Percentiles rank a stretch among this genome's conserved stretches.
Conservation (phyloP, 2,329 filamentous ascomycete species). For the Dactylellina sp. region DNA sequence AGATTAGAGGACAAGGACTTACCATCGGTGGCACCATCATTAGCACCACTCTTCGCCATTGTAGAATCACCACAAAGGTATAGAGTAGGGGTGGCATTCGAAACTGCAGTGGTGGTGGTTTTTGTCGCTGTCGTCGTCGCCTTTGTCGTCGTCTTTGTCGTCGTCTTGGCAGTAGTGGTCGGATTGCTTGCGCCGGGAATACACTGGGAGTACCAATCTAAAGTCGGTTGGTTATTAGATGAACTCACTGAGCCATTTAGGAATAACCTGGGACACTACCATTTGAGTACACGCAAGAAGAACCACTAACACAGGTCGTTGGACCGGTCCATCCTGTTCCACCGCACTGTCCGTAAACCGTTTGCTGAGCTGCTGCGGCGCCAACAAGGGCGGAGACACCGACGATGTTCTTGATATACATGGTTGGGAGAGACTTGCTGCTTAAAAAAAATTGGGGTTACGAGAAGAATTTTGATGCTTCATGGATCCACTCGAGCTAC, state of each 20-base stretch:
- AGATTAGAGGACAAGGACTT: neutral
- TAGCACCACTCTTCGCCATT: constrained; percentile 48
- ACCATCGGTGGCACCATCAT: constrained; percentile 48
- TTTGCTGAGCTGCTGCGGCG: constrained; percentile 29
- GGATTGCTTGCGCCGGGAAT: constrained; percentile 25
- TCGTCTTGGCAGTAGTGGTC: constrained; percentile 1
- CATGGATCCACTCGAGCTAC: no score
- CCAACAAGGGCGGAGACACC: constrained; percentile 11
- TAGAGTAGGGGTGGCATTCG: constrained; percentile 39
- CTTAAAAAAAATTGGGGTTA: no score
- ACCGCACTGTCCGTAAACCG: constrained; percentile 49
- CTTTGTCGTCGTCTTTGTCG: constrained; percentile 5
- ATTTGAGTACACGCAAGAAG: constrained; percentile 41
- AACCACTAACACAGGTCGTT: constrained; percentile 44
- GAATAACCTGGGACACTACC: constrained; percentile 1
- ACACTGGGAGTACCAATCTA: constrained; percentile 52
- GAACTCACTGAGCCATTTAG: neutral
- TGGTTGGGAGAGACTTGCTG: no score
- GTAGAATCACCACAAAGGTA: constrained; percentile 53
- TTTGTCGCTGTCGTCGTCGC: constrained; percentile 19
- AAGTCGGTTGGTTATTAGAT: neutral
- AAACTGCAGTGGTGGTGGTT: constrained; percentile 9
- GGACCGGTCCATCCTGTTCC: constrained; percentile 48
- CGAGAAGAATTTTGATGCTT: no score
- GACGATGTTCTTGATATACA: constrained; percentile 30